Base-by-base conservation (phyloP, 768 basidiomycete species). In the Sarcodon sp. region DNA sequence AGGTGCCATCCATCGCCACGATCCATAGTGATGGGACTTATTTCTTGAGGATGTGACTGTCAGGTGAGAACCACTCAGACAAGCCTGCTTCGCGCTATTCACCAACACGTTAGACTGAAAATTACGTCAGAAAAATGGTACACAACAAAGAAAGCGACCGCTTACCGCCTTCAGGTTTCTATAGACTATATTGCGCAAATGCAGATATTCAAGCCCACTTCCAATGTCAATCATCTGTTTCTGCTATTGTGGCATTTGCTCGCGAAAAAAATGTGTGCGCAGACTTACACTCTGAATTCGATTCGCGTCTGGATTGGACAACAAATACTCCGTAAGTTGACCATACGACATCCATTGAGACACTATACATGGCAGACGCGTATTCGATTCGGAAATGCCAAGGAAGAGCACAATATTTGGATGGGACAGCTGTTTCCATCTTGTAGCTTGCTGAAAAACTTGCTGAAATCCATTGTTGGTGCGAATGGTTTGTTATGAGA, bases 301-400 rank as follows among this genome's bases (percentile, higher is more conserved):
- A 33, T 47, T 41, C 32, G 44, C 44, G 11, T 18, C 18, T 1
- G 51, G 51, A 18, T 50, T n/a, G 13, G 8, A 31, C 11, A 33
- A n/a, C 32, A 53, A 12, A 45, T 46, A 53, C 13, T 35, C 39
- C 8, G 41, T 18, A 35, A 53, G 34, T 13, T 44, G 46, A 1
- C 51, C 51, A 43, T 53, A 13, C 21, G 33, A 35, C 51, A 53
- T 53, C 51, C 51, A 53, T 35, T 12, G 31, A 6, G 37, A 53
- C 10, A 53, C 45, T 34, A 50, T 31, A 13, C 33, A 46, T 7
- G 44, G 50, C 11, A 50, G 31, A 27, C 2, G 21, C 13, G 46
- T 35, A 12, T 7, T 35, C 33, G 49, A n/a, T n/a, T n/a, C n/a
- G n/a, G n/a, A 18, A 7, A 51, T 39, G 12, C 50, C 45, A 13